Percentiles rank a stretch among this genome's conserved stretches.
Conservation (phyloP, 768 basidiomycete genomes). For the Leccinum incarnatum region DNA sequence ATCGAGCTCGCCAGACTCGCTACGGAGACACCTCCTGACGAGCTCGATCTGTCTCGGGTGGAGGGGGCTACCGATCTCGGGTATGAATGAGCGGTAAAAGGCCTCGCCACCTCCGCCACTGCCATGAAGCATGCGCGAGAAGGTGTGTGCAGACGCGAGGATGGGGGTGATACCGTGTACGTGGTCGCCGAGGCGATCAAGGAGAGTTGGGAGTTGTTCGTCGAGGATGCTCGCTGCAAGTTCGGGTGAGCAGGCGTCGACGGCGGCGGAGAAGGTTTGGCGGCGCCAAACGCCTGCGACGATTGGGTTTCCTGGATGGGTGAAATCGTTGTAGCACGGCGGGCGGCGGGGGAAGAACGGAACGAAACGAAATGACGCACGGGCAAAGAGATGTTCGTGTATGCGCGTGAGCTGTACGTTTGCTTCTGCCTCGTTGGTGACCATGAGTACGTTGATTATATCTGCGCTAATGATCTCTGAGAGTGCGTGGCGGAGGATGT, state of each 20-base stretch:
- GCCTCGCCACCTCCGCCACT: slow-evolving; percentile 52
- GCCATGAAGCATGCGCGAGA: slow-evolving; percentile 85
- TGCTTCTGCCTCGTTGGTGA: slow-evolving; percentile 82
- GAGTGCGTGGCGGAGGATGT: slow-evolving; percentile 76
- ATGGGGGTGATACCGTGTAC: slow-evolving; percentile 50
- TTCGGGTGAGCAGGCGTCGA: slow-evolving; percentile 70
- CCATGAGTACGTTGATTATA: slow-evolving; percentile 80
- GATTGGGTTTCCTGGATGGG: slow-evolving; percentile 70
- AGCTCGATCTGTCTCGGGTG: slow-evolving; percentile 80
- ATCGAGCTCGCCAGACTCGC: slow-evolving; percentile 71
- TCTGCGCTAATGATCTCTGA: slow-evolving; percentile 72
- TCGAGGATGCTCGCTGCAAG: slow-evolving; percentile 64
- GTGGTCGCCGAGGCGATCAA: slow-evolving; percentile 46
- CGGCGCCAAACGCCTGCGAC: slow-evolving; percentile 90
- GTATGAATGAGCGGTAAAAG: slow-evolving; percentile 85
- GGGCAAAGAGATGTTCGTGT: slow-evolving; percentile 83
- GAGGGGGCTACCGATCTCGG: slow-evolving; percentile 74
- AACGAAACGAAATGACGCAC: slow-evolving; percentile 44
- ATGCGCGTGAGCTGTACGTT: slow-evolving; percentile 83
- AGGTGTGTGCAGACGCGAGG: slow-evolving; percentile 71
- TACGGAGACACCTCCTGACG: slow-evolving; percentile 75
- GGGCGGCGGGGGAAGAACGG: neutral
- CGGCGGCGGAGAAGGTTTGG: slow-evolving; percentile 85
- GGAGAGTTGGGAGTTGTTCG: slow-evolving; percentile 70
- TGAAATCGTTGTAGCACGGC: neutral